Percentiles rank a stretch among this genome's conserved stretches.
phyloP scores from a whole-genome alignment of 208 protist genomes.

The Crithidia bombi region DNA sequence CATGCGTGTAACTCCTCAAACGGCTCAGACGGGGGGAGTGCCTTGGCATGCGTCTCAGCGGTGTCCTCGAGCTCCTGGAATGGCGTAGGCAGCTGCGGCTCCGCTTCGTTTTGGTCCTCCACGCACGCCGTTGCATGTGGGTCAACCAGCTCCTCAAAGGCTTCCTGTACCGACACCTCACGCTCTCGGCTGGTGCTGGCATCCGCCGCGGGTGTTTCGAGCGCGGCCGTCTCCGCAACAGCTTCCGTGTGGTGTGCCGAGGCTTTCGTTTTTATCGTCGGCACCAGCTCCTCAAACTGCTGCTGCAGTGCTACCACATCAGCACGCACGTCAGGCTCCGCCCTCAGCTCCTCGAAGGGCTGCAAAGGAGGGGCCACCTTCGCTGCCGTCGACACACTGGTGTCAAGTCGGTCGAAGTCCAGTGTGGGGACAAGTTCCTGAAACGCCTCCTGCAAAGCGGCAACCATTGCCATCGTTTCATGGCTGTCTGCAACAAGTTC shows the following conservation, averaged over 20 bases:
- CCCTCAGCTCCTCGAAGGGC: conserved; percentile 9
- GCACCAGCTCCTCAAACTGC: conserved; percentile 4
- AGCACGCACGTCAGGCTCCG: not conserved
- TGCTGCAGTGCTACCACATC: not conserved
- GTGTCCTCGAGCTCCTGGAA: conserved; percentile 11
- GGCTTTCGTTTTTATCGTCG: not conserved
- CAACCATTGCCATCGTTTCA: not conserved
- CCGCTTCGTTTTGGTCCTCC: not conserved
- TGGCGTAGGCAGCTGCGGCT: not conserved
- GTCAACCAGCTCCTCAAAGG: conserved; percentile 12
- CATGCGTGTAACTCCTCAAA: conserved; percentile 1
- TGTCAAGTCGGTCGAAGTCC: conserved; percentile 5
- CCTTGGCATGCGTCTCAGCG: not conserved
- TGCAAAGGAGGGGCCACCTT: not conserved
- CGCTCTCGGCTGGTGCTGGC: not conserved
- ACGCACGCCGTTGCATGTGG: not conserved
- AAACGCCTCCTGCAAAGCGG: not conserved
- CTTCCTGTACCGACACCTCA: not conserved
- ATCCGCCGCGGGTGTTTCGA: not conserved
- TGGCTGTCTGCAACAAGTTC: not conserved
- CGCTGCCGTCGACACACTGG: not conserved
- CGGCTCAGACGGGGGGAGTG: not conserved
- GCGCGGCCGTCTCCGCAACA: not conserved
- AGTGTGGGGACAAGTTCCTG: conserved; percentile 3
- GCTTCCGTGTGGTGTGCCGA: not conserved